Base-by-base conservation (phyloP, 1,284 basidiomycete genomes). In the Rugiboletus extremiorientalis region DNA sequence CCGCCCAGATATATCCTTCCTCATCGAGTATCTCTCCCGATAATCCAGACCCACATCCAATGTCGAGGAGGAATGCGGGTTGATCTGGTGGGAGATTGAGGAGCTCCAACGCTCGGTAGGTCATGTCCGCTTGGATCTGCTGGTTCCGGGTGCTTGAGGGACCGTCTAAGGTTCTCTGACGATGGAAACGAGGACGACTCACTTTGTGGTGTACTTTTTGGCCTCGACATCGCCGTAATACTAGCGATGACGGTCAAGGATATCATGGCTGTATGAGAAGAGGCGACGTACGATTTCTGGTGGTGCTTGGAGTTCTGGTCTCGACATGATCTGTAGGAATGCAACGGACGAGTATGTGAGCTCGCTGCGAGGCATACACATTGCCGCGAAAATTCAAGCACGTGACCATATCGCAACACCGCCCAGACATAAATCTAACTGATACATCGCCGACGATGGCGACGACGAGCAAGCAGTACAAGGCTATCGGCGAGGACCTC, bases 21-120 rank as follows among this genome's bases (percentile, higher is more conserved):
- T 98, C 94, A 58, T 96, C 94, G 49, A 99, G 78, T 63, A 99
- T 94, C 75, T 99, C 96, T 7, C 97, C 97, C 28, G 92, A 95
- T n/a, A 99, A 76, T 4, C 97, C 97, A n/a, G 92, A 95, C 8
- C 97, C 97, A 69, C 96, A 99, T 2, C 97, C 97, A 60, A 99
- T 96, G 73, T 99, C 97, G 38, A 99, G 85, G 15, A 99, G 76
- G 67, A 92, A 92, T 1, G 88, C 86, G 2, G 93, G 84, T 60
- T 92, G 79, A 48, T 85, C 86, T 54, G 79, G 79, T 5, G 94
- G 91, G 25, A 98, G 76, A 65, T 88, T 91, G 44, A 99, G 80
- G 10, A 99, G 82, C 71, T 99, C 96, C 43, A 99, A 76, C 2
- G 96, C 96, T 60, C 97, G 85, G 66, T 96, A 91, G 8, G 96